phyloP scores from a whole-genome alignment of 495 filamentous ascomycete genomes.

The Alectoria sarmentosa region DNA sequence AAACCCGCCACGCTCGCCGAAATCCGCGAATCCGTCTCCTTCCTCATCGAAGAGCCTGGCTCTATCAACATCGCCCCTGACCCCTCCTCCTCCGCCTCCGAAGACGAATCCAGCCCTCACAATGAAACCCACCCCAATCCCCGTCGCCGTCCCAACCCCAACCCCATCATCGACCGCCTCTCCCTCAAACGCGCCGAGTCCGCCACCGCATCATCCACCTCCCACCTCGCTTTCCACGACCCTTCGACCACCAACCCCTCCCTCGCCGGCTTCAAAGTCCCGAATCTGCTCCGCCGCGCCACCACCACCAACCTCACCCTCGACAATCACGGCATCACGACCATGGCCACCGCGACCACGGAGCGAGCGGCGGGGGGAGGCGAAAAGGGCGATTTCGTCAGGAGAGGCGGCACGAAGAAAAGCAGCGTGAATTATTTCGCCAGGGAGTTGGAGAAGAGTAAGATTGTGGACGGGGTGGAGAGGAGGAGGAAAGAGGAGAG shows the following conservation, averaged over 20 bases:
- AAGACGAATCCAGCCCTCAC: conserved; percentile 32
- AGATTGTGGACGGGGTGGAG: conserved; percentile 52
- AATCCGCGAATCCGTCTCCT: conserved; percentile 71
- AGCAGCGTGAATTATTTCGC: conserved; percentile 77
- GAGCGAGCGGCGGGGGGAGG: conserved; percentile 34
- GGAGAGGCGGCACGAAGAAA: conserved; percentile 57
- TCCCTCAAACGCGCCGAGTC: conserved; percentile 62
- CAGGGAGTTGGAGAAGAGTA: conserved; percentile 59
- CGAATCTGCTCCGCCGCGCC: conserved; percentile 68
- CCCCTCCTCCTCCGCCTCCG: conserved; percentile 32
- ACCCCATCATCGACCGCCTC: conserved; percentile 70
- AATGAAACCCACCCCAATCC: conserved; percentile 41
- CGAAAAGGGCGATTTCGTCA: conserved; percentile 36
- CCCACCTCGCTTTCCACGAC: conserved; percentile 54
- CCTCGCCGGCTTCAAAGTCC: conserved; percentile 56
- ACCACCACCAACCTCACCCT: conserved; percentile 54
- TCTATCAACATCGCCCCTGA: conserved; percentile 38
- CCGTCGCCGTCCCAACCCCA: conserved; percentile 35
- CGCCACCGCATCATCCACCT: conserved; percentile 42
- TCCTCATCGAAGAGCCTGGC: conserved; percentile 70
- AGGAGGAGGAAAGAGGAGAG: conserved; percentile 57
- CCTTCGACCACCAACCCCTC: conserved; percentile 32
- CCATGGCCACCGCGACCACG: conserved; percentile 33
- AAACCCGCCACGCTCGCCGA: conserved; percentile 65
- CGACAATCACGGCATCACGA: conserved; percentile 32